These are phyloP conservation scores for Daedaleopsis sinensis DNA, from an alignment of 768 basidiomycete genomes.

Conservation along the genomic window DNA sequence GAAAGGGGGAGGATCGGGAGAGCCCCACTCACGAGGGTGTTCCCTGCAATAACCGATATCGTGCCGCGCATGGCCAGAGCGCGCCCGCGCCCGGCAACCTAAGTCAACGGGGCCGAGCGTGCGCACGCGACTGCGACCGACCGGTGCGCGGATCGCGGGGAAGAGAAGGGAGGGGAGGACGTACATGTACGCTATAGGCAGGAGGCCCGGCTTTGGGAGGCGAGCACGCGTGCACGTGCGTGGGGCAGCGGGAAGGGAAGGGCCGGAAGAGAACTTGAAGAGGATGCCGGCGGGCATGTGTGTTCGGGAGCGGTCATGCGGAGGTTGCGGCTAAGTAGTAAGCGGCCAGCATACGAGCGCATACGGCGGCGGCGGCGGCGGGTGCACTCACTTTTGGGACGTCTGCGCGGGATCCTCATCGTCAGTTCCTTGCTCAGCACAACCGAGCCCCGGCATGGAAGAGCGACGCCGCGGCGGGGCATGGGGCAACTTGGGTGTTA, in stretches of 20 bases:
- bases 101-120: neutral
- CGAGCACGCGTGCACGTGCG: neutral
- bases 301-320: neutral
- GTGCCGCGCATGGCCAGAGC: constrained; percentile 37
- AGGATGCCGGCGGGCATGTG: too few species aligned
- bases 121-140: too few species aligned
- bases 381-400: constrained; percentile 27
- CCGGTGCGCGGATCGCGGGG: too few species aligned
- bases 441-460: constrained; percentile 2
- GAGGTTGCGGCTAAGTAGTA: neutral
- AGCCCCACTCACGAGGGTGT: constrained; percentile 31
- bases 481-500: too few species aligned
- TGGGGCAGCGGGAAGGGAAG: neutral
- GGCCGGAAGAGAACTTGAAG: too few species aligned
- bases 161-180: too few species aligned
- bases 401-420: constrained; percentile 17
- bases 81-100: constrained; percentile 33
- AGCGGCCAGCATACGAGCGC: neutral
- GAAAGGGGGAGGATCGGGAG: too few species aligned
- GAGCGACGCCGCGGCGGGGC: neutral
- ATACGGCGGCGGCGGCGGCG: neutral
- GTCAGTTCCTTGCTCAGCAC: neutral
- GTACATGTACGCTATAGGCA: too few species aligned
- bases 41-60: constrained; percentile 41
- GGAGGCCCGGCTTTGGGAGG: too few species aligned